phyloP scores from a whole-genome alignment of 1,284 basidiomycete species.

The Cystobasidium slooffiae region DNA sequence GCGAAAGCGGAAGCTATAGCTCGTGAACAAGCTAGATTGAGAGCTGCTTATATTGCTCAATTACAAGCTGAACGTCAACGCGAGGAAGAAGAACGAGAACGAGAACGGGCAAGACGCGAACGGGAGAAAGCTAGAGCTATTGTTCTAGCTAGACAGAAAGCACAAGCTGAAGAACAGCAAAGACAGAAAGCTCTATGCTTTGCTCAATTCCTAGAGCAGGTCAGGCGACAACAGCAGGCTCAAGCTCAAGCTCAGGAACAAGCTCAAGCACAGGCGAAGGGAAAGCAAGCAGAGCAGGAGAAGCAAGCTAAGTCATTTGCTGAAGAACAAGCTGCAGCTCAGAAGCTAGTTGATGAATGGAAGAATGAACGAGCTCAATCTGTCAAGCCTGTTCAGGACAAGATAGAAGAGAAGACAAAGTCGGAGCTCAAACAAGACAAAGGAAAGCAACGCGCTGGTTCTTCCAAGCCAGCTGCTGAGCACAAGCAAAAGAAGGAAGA shows the following conservation, averaged over 20 bases:
- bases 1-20: slow-evolving; percentile 26
- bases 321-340: slow-evolving; percentile 18
- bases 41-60: neutral
- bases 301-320: slow-evolving; percentile 6
- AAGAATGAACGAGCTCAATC: slow-evolving; percentile 13
- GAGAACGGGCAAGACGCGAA: neutral
- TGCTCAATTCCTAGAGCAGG: slow-evolving; percentile 4
- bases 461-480: neutral
- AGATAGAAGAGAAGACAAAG: neutral
- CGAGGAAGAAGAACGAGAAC: slow-evolving; percentile 13
- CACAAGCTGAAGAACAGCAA: slow-evolving; percentile 1
- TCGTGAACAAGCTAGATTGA: slow-evolving; percentile 12
- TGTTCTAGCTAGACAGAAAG: neutral
- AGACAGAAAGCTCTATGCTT: slow-evolving; percentile 9
- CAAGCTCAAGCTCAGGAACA: slow-evolving; percentile 10
- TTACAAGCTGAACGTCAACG: slow-evolving; percentile 16
- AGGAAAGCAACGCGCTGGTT: neutral
- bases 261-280: slow-evolving; percentile 15
- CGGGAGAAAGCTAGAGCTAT: neutral
- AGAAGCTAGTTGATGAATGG: slow-evolving; percentile 26
- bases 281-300: neutral
- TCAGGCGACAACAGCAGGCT: slow-evolving; percentile 18
- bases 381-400: no score
- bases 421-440: neutral
- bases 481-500: slow-evolving; percentile 3